Percentiles rank a stretch among this genome's conserved stretches.
Conservation (phyloP, 2,329 filamentous ascomycete genomes). For the Colletotrichum horii region DNA sequence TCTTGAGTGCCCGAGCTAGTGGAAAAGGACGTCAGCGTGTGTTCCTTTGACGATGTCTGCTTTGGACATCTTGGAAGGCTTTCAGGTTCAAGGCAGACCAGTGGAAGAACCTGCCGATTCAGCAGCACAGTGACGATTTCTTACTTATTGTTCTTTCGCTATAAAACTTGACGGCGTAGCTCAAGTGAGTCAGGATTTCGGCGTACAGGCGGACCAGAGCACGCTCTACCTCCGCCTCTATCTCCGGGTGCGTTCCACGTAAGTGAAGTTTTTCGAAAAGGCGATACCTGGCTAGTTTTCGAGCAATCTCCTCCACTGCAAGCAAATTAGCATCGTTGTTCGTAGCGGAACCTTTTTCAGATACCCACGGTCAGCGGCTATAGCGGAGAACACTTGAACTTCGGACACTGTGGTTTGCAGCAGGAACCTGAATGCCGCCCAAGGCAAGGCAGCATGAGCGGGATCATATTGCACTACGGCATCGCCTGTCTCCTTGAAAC, state of each 20-base stretch:
- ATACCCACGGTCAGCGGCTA: background rate
- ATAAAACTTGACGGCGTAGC: background rate
- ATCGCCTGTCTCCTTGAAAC: constrained; percentile 31
- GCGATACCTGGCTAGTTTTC: background rate
- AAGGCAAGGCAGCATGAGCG: constrained; percentile 31
- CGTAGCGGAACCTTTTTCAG: too few relatives aligned
- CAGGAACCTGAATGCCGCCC: constrained; percentile 32
- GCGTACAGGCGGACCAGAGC: background rate
- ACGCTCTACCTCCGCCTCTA: background rate
- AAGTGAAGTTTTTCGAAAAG: background rate
- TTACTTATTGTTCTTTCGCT: background rate
- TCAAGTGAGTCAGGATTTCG: background rate
- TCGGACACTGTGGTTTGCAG: constrained; percentile 15
- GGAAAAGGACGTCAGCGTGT: background rate
- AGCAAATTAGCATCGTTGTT: background rate
- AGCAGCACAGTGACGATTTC: too few relatives aligned
- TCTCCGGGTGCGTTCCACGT: background rate
- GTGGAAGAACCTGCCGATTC: too few relatives aligned
- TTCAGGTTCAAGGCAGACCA: too few relatives aligned
- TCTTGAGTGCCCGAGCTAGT: background rate
- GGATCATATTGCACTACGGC: constrained; percentile 30
- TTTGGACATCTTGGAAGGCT: too few relatives aligned
- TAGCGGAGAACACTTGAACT: background rate
- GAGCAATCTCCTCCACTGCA: background rate
- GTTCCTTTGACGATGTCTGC: too few relatives aligned